Percentiles rank a stretch among this genome's conserved stretches.
These are phyloP conservation scores for Corymbia citriodora DNA, from an alignment of 441 rosid species.

Conservation along the genomic window DNA sequence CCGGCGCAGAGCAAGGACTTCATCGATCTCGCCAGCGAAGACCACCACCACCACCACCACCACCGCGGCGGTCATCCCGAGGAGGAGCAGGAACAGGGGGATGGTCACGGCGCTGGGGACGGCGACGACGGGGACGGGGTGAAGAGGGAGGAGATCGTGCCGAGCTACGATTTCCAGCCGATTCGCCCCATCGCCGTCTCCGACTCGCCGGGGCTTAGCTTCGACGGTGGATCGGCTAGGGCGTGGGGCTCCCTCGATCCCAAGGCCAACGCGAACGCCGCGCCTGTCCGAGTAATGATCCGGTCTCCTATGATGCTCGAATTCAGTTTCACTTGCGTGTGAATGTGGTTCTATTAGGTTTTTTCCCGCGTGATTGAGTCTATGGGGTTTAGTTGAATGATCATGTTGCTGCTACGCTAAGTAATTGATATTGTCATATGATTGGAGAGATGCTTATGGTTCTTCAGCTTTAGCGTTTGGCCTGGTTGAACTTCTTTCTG, in stretches of 20 bases:
- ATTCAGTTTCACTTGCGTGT: not conserved
- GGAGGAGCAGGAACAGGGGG: constrained; percentile 29
- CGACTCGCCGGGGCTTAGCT: constrained; percentile 16
- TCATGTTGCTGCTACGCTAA: not conserved
- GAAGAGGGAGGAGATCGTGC: constrained; percentile 59
- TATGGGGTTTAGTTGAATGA: not conserved
- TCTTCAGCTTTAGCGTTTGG: not conserved
- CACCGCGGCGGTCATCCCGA: not conserved
- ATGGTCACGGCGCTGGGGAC: not conserved
- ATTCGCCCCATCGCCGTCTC: constrained; percentile 38
- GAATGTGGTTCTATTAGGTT: not conserved
- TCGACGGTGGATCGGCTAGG: constrained; percentile 32
- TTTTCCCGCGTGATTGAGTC: not conserved
- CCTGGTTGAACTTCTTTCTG: not conserved
- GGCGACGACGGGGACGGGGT: constrained; percentile 20
- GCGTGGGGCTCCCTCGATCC: constrained; percentile 45
- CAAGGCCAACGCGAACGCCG: constrained; percentile 15
- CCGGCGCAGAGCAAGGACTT: constrained; percentile 26
- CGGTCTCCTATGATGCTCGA: not conserved
- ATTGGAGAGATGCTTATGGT: not conserved
- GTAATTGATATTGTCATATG: not conserved
- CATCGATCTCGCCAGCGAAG: constrained; percentile 47
- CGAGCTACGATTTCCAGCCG: constrained; percentile 88
- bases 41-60: constrained; percentile 4
- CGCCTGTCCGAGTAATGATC: constrained; percentile 34